Conservation (phyloP, 1,284 basidiomycete species). For the Coriolopsis trogii region DNA sequence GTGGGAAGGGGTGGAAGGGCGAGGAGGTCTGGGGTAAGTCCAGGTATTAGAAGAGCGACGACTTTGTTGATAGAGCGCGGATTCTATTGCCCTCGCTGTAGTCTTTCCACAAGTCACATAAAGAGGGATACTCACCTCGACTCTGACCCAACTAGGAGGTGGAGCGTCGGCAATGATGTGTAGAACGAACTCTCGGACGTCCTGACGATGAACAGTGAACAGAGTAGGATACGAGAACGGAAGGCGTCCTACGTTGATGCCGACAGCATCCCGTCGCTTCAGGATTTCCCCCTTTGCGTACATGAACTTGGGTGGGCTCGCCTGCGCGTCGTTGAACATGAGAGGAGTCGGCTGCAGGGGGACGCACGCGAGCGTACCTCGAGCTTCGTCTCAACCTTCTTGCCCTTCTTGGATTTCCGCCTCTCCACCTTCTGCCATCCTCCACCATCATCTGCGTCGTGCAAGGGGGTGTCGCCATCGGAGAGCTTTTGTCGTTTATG, state of each 20-base stretch:
- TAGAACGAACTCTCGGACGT: conserved; percentile 82
- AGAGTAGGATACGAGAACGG: background rate
- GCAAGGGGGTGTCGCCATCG: too few species aligned
- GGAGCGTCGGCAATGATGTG: conserved; percentile 83
- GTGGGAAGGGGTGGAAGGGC: conserved; percentile 68
- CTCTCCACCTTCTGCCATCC: conserved; percentile 79
- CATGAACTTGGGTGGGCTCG: conserved; percentile 74
- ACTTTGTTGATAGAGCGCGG: conserved; percentile 73
- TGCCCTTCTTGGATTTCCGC: conserved; percentile 55
- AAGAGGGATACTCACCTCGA: conserved; percentile 59
- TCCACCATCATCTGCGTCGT: conserved; percentile 25
- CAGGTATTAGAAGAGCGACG: conserved; percentile 79
- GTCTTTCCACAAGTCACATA: background rate
- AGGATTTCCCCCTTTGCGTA: conserved; percentile 77
- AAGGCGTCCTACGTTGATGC: conserved; percentile 63
- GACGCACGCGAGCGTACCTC: conserved; percentile 51
- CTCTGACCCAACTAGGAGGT: conserved; percentile 80
- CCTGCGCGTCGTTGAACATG: conserved; percentile 37
- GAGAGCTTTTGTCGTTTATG: conserved; percentile 15
- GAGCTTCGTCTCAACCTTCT: conserved; percentile 56
- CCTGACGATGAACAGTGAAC: conserved; percentile 47
- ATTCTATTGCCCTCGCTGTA: conserved; percentile 53
- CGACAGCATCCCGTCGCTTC: conserved; percentile 70
- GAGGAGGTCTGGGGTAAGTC: conserved; percentile 72
- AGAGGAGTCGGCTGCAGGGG: background rate